Conservation (phyloP, 1,284 basidiomycete species). For the Cutaneotrichosporon daszewskae region DNA sequence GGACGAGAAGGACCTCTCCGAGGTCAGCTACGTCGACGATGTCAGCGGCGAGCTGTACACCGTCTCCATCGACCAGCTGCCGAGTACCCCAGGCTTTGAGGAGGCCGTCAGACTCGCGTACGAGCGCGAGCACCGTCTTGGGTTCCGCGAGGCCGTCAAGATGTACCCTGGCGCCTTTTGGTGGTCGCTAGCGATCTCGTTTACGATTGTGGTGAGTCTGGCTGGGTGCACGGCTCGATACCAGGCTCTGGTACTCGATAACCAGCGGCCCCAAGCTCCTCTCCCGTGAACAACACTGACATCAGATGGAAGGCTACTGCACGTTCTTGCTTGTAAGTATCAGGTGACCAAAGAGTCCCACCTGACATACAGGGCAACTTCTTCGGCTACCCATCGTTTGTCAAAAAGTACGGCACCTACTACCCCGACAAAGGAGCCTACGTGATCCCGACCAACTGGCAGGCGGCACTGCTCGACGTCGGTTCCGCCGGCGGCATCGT, state of each 20-base stretch:
- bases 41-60: too few relatives aligned
- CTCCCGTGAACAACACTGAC: not conserved
- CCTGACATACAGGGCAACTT: too few relatives aligned
- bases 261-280: too few relatives aligned
- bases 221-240: not conserved
- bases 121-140: slow-evolving; percentile 5
- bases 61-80: too few relatives aligned
- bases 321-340: not conserved
- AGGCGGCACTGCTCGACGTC: slow-evolving; percentile 45
- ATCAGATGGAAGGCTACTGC: not conserved
- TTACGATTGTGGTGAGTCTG: slow-evolving; percentile 23
- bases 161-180: slow-evolving; percentile 23
- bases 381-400: slow-evolving; percentile 29
- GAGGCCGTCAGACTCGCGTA: too few relatives aligned
- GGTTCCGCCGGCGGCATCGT: slow-evolving; percentile 26
- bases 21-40: too few relatives aligned
- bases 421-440: slow-evolving; percentile 8
- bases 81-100: too few relatives aligned
- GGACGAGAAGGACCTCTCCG: too few relatives aligned
- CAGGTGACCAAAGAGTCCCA: too few relatives aligned
- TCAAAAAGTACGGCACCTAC: slow-evolving; percentile 23
- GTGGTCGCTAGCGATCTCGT: slow-evolving; percentile 26
- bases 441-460: slow-evolving; percentile 44
- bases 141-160: slow-evolving; percentile 18
- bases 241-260: too few relatives aligned